Conservation (phyloP, 768 basidiomycete species). For the Tylopilus cervinicoccineus region DNA sequence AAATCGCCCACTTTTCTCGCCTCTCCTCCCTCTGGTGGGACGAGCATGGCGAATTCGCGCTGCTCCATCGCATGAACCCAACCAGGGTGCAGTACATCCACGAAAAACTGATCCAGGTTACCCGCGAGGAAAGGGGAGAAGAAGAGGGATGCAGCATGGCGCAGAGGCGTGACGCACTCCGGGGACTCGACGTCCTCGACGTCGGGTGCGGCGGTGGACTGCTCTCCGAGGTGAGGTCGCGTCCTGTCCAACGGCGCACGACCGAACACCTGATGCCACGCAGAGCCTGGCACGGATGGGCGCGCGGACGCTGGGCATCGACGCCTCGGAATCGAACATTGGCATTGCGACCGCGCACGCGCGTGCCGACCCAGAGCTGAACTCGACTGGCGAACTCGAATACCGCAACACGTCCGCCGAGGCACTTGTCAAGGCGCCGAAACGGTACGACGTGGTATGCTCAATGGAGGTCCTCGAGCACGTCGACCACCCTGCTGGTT, state of each 20-base stretch:
- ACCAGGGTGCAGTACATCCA: slow-evolving; percentile 78
- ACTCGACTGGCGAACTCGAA: slow-evolving; percentile 38
- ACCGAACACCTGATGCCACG: neutral
- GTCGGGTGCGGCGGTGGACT: slow-evolving; percentile 96
- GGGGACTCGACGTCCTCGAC: slow-evolving; percentile 74
- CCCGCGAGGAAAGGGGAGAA: slow-evolving; percentile 49
- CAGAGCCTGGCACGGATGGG: slow-evolving; percentile 88
- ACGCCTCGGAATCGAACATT: slow-evolving; percentile 87
- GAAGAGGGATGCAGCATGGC: slow-evolving; percentile 28
- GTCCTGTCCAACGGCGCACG: neutral
- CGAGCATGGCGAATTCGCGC: slow-evolving; percentile 82
- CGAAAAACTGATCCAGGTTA: slow-evolving; percentile 64
- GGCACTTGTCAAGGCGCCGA: slow-evolving; percentile 56
- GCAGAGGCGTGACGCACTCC: slow-evolving; percentile 38
- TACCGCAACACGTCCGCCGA: slow-evolving; percentile 80
- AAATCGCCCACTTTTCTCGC: slow-evolving; percentile 86
- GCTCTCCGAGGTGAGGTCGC: slow-evolving; percentile 73
- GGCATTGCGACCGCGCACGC: slow-evolving; percentile 83
- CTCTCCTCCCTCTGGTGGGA: slow-evolving; percentile 96
- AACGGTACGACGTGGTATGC: slow-evolving; percentile 87
- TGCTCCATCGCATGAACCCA: slow-evolving; percentile 95
- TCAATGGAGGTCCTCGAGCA: slow-evolving; percentile 99
- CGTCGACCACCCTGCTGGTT: slow-evolving; percentile 85
- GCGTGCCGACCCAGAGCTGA: slow-evolving; percentile 63
- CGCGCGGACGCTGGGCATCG: slow-evolving; percentile 85